These are phyloP conservation scores for Malus hybrid DNA, from an alignment of 331 rosid species.

Conservation along the genomic window DNA sequence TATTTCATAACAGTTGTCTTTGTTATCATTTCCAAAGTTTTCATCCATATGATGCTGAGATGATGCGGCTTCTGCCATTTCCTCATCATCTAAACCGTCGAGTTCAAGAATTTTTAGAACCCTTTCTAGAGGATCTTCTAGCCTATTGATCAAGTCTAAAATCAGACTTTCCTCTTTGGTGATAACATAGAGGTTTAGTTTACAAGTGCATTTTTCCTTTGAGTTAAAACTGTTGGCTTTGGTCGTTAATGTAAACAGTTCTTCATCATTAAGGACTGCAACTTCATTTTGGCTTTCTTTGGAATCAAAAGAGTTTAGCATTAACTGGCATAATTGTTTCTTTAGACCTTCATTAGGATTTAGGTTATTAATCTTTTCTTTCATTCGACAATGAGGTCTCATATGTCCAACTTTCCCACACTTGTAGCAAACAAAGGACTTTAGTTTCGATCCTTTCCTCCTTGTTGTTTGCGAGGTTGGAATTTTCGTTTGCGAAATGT, in stretches of 20 bases:
- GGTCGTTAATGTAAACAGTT: not conserved
- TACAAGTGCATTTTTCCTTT: not conserved
- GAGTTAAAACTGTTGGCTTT: not conserved
- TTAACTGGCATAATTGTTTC: not conserved
- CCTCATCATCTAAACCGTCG: no score
- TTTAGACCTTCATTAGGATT: not conserved
- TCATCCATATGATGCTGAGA: no score
- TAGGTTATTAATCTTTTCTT: not conserved
- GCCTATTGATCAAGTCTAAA: not conserved
- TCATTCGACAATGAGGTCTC: not conserved
- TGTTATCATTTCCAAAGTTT: no score
- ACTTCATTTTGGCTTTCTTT: not conserved
- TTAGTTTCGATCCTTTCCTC: not conserved
- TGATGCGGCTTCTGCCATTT: no score
- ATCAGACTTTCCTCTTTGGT: not conserved
- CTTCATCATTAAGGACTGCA: not conserved
- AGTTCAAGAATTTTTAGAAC: not conserved
- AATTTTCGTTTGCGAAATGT: not conserved
- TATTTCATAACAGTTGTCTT: no score
- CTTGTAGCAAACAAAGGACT: not conserved
- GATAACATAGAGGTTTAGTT: not conserved
- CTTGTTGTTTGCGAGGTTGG: not conserved
- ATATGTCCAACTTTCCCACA: not conserved
- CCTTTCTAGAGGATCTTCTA: not conserved
- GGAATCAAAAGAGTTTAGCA: no score